These are phyloP conservation scores for Candida boleticola DNA, from an alignment of 805 yeast species.

Conservation along the genomic window DNA sequence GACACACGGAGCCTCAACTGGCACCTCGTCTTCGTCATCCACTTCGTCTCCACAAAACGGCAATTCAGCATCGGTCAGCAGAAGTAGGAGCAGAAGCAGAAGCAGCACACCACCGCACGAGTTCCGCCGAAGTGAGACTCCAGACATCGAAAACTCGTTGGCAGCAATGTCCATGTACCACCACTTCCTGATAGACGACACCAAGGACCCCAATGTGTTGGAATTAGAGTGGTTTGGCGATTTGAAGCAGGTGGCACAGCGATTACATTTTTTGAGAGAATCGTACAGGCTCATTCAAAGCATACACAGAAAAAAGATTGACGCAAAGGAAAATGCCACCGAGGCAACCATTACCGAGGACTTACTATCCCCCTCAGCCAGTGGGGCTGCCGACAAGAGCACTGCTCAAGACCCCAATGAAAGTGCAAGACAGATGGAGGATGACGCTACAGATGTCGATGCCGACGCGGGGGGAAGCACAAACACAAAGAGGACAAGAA, in stretches of 20 bases:
- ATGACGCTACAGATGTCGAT: neutral
- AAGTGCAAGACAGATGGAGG: neutral
- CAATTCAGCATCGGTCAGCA: neutral
- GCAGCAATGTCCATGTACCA: conserved; percentile 4
- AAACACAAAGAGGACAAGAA: neutral
- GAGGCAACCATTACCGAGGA: neutral
- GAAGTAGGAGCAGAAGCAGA: neutral
- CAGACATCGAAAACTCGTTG: conserved; percentile 1
- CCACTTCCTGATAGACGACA: neutral
- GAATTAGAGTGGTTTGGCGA: conserved; percentile 25
- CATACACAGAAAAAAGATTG: conserved; percentile 17
- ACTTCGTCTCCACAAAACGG: neutral
- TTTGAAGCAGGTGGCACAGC: conserved; percentile 21
- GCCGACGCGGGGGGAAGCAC: neutral
- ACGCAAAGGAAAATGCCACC: neutral
- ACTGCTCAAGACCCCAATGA: too few relatives aligned
- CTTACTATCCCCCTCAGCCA: neutral
- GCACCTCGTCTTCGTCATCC: neutral
- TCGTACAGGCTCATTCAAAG: conserved; percentile 23
- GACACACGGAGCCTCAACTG: neutral
- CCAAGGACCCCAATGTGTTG: conserved; percentile 1
- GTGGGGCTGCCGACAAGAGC: too few relatives aligned
- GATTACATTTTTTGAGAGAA: conserved; percentile 28
- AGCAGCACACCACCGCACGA: neutral
- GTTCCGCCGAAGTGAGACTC: neutral